Evolutionary conservation across 2,329 filamentous ascomycete genomes (phyloP).

Genomic region (Calonectria pauciramosa): DNA sequence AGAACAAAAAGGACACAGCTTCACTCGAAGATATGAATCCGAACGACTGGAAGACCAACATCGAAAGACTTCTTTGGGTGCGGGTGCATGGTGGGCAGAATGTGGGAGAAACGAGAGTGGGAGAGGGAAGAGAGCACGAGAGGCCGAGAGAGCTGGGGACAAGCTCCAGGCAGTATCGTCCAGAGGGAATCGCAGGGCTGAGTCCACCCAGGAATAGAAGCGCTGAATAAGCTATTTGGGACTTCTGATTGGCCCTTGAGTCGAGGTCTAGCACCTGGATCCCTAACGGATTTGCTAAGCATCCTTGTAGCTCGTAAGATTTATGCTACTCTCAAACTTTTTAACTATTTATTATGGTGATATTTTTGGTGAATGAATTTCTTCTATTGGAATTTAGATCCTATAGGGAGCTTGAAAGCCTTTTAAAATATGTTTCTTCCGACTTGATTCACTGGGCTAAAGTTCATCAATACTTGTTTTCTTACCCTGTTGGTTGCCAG

Average conservation of each 20-base stretch:
- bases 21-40: background rate
- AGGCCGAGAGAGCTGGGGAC: conserved; percentile 10
- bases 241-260: background rate
- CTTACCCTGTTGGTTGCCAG: background rate
- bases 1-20: background rate
- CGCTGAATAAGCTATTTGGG: conserved; percentile 13
- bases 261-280: background rate
- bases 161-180: conserved; percentile 21
- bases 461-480: background rate
- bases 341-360: background rate
- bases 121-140: conserved; percentile 10
- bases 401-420: background rate
- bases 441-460: too few relatives aligned
- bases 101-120: conserved; percentile 12
- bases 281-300: background rate
- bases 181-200: conserved; percentile 15
- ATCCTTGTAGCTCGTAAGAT: background rate
- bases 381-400: background rate
- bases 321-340: background rate
- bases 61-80: background rate
- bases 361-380: background rate
- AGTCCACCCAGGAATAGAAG: conserved; percentile 23
- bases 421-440: background rate
- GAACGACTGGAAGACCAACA: background rate
- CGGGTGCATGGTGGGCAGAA: background rate